phyloP scores from a whole-genome alignment of 441 rosid species.

The Theobroma grandiflorum region DNA sequence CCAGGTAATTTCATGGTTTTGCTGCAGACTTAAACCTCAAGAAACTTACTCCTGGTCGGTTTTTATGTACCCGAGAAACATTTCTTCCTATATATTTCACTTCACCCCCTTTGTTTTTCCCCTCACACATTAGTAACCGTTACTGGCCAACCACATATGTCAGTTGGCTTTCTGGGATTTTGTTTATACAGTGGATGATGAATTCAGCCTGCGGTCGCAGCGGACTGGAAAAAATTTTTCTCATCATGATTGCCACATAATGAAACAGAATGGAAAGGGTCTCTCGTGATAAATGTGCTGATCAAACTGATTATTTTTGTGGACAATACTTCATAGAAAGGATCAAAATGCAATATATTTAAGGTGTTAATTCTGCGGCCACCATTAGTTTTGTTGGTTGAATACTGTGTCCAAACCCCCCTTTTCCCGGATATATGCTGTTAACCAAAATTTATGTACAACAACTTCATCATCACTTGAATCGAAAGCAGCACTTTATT shows the following conservation, averaged over 20 bases:
- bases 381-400: neutral
- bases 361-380: neutral
- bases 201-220: neutral
- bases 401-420: neutral
- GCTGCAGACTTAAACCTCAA: neutral
- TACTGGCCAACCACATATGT: neutral
- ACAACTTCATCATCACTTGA: neutral
- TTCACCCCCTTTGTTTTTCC: neutral
- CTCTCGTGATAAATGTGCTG: constrained; percentile 16
- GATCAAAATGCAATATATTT: neutral
- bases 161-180: neutral
- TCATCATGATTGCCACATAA: neutral
- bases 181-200: constrained; percentile 18
- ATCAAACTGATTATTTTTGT: neutral
- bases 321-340: neutral
- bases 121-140: neutral
- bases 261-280: neutral
- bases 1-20: constrained; percentile 6
- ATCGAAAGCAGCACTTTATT: neutral
- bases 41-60: neutral
- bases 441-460: neutral
- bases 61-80: neutral
- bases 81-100: neutral
- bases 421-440: neutral
- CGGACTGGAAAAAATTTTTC: neutral